These are phyloP conservation scores for Ustilago cynodontis DNA, from an alignment of 1,284 basidiomycete genomes.

Conservation along the genomic window DNA sequence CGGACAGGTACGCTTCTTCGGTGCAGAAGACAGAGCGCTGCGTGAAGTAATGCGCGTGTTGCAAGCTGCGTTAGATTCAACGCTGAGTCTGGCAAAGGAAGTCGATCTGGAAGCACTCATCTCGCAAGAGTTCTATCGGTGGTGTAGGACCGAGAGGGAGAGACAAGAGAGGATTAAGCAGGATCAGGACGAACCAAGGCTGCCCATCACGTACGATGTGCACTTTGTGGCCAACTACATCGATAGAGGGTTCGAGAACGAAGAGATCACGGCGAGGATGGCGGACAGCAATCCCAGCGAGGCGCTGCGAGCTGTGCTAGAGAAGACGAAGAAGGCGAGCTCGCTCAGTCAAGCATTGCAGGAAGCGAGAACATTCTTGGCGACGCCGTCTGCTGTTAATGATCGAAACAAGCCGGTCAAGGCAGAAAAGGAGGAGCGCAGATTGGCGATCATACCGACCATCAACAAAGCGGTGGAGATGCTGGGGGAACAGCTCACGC, in stretches of 20 bases:
- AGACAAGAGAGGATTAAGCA: conserved; percentile 54
- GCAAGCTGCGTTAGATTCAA: conserved; percentile 21
- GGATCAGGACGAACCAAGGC: conserved; percentile 50
- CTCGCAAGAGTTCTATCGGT: conserved; percentile 47
- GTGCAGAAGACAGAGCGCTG: conserved; percentile 5
- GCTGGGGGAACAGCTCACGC: conserved; percentile 12
- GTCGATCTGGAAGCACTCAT: conserved; percentile 39
- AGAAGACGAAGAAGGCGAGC: not conserved
- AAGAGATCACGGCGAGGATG: conserved; percentile 12
- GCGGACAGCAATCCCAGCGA: not conserved
- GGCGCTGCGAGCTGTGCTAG: conserved; percentile 1
- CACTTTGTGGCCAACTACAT: conserved; percentile 38
- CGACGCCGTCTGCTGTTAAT: not conserved
- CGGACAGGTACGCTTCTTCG: conserved; percentile 27
- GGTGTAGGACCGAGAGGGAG: conserved; percentile 49
- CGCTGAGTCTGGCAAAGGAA: conserved; percentile 30
- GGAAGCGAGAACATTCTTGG: conserved; percentile 20
- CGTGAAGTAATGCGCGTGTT: conserved; percentile 4
- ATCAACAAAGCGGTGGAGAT: conserved; percentile 22
- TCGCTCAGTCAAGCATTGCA: conserved; percentile 13
- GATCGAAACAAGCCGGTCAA: not conserved
- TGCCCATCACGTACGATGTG: conserved; percentile 48
- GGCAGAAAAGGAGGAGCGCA: not conserved
- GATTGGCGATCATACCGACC: conserved; percentile 20
- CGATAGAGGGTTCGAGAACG: conserved; percentile 47